phyloP scores from a whole-genome alignment of 345 rosid genomes.

The Salix koriyanagi region DNA sequence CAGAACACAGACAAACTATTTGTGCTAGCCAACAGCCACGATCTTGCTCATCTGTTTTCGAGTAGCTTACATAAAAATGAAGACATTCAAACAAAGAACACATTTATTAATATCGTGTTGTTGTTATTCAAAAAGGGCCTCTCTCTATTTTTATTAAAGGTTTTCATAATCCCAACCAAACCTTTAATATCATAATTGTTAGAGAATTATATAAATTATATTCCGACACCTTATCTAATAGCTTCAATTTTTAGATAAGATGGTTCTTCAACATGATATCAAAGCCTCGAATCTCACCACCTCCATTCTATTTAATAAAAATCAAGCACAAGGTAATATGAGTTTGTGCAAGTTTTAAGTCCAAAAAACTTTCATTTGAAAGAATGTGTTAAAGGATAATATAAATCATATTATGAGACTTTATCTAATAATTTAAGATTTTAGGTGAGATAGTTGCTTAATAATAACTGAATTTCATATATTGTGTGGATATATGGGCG shows the following conservation, averaged over 20 bases:
- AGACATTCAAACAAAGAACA: background rate
- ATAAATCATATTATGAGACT: too few relatives aligned
- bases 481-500: background rate
- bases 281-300: too few relatives aligned
- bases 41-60: background rate
- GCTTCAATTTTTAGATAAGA: too few relatives aligned
- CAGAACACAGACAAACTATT: background rate
- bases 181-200: background rate
- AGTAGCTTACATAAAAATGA: background rate
- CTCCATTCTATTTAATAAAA: too few relatives aligned
- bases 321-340: fast-evolving
- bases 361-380: too few relatives aligned
- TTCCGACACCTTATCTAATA: fast-evolving
- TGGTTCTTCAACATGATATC: too few relatives aligned
- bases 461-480: background rate
- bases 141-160: background rate
- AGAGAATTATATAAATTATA: too few relatives aligned
- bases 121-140: background rate
- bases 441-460: too few relatives aligned
- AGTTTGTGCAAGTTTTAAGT: too few relatives aligned
- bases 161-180: background rate
- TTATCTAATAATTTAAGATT: too few relatives aligned
- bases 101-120: background rate
- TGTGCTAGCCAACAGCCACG: background rate
- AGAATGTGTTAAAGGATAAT: too few relatives aligned